Evolutionary conservation across 164 flowering plant species (phyloP).

Genomic region (Aristolochia contorta): DNA sequence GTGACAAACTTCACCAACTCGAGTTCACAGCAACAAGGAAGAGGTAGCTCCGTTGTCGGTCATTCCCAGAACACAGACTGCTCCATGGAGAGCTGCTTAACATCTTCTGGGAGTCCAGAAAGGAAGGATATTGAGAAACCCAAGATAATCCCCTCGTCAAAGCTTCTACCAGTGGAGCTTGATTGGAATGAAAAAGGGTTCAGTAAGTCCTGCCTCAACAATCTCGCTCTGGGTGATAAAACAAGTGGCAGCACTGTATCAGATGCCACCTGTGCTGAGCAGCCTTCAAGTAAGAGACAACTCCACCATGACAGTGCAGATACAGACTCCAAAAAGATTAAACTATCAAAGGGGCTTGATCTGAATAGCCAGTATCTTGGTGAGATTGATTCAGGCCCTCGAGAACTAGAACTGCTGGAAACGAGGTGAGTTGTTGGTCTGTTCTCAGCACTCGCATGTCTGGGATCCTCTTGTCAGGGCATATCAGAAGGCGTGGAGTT

Average conservation of each 20-base stretch:
- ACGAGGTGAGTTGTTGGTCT: conserved; percentile 8
- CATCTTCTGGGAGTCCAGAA: conserved; percentile 36
- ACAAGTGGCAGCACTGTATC: conserved; percentile 30
- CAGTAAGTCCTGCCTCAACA: conserved; percentile 5
- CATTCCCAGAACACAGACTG: conserved; percentile 25
- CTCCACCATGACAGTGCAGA: conserved; percentile 11
- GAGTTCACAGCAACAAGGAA: conserved; percentile 14
- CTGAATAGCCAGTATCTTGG: conserved; percentile 40
- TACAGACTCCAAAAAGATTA: conserved; percentile 15
- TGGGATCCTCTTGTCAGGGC: neutral
- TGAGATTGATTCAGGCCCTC: conserved; percentile 31
- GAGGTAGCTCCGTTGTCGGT: conserved; percentile 3
- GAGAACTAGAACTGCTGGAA: conserved; percentile 31
- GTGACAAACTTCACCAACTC: conserved; percentile 41
- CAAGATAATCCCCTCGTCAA: conserved; percentile 1
- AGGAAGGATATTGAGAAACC: conserved; percentile 33
- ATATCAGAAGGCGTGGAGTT: no score
- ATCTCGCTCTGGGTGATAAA: conserved; percentile 24
- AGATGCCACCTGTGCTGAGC: conserved; percentile 28
- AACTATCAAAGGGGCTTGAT: conserved; percentile 29
- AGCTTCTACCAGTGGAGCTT: conserved; percentile 24
- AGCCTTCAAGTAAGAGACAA: conserved; percentile 22
- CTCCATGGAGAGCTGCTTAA: conserved; percentile 46
- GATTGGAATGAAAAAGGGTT: conserved; percentile 11
- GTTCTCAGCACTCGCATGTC: neutral